Base-by-base conservation (phyloP, 228 moss, liverwort and hornwort species). In the Sphagnum fallax region DNA sequence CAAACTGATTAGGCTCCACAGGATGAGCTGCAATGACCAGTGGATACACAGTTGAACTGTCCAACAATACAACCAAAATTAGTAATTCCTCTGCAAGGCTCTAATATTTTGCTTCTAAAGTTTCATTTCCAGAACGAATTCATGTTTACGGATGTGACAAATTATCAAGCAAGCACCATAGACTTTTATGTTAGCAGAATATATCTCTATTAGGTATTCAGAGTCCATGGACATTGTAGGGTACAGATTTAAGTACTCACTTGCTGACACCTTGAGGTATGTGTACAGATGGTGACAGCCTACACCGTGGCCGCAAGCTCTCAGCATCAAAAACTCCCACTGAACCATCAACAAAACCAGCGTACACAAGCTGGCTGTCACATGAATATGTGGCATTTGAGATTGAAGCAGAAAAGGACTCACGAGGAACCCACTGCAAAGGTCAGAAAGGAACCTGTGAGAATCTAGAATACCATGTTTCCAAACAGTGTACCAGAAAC, bases 251-350 rank as follows among this genome's bases (percentile, higher is more conserved):
- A 32, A 14, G 51, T 65, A 64, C 76, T 32, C 82, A 97, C 97
- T 93, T 91, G 76, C 87, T 93, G 49, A 97, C 91, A 68, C 90
- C 97, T 74, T 88, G 87, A 80, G 93, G 93, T 71, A 97, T 93
- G 76, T 97, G 91, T 61, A 91, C 90, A 53, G 91, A 73, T 53
- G 93, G 91, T 52, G 87, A 86, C 69, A 97, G 77, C 14, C 97
- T 83, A 68, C 97, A 97, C 8, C 97, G 93, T 50, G 97, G 97
- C 69, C 90, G 83, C 71, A 97, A 81, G 63, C 80, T 97, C 65
- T 97, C 97, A 4, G 93, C 91, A 73, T 97, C 97, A 68, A 97
- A 97, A 52, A 97, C 97, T 60, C 97, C 97, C 47, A 97, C 88
- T 15, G 91, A 91, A n/a, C 97, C 97, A 72, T 97, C 97, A 8